A percentile compares a stretch with the other conserved stretches of the same genome.
These are phyloP conservation scores for Jackrogersella multiformis DNA, from an alignment of 495 filamentous ascomycete species.

Conservation along the genomic window DNA sequence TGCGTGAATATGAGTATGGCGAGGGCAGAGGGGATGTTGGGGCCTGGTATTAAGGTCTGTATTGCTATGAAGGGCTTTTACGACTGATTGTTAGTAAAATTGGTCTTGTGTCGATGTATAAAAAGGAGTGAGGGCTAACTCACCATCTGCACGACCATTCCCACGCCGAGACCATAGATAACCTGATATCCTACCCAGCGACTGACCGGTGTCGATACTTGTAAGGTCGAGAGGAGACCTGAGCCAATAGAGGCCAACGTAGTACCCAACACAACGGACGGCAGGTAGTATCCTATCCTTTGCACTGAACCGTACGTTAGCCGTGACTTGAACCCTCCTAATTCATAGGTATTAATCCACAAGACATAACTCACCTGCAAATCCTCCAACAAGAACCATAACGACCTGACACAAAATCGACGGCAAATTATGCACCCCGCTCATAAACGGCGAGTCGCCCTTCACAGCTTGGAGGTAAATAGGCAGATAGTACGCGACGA, in stretches of 20 bases:
- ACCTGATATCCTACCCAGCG: slow-evolving; percentile 64
- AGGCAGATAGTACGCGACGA: slow-evolving; percentile 63
- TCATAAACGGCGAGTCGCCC: slow-evolving; percentile 53
- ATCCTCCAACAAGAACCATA: neutral
- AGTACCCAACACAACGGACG: slow-evolving; percentile 29
- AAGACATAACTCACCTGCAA: neutral
- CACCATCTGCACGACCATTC: slow-evolving; percentile 53
- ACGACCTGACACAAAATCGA: slow-evolving; percentile 44
- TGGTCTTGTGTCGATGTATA: neutral
- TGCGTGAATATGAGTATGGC: slow-evolving; percentile 1
- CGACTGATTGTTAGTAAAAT: neutral
- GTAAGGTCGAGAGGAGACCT: slow-evolving; percentile 47
- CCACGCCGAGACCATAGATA: slow-evolving; percentile 55
- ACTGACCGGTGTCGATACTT: slow-evolving; percentile 41
- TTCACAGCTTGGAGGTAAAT: slow-evolving; percentile 71
- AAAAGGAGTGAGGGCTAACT: neutral
- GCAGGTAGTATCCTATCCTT: slow-evolving; percentile 11
- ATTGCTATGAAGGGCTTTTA: neutral
- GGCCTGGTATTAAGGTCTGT: neutral
- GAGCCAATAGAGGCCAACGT: slow-evolving; percentile 17
- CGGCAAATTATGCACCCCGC: slow-evolving; percentile 47
- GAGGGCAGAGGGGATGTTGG: neutral
- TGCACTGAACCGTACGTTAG: slow-evolving; percentile 28
- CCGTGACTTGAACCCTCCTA: too few relatives aligned
- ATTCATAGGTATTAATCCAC: neutral